A percentile compares a stretch with the other conserved stretches of the same genome.
Conservation (phyloP, 768 basidiomycete genomes). For the Cyathus striatus region DNA sequence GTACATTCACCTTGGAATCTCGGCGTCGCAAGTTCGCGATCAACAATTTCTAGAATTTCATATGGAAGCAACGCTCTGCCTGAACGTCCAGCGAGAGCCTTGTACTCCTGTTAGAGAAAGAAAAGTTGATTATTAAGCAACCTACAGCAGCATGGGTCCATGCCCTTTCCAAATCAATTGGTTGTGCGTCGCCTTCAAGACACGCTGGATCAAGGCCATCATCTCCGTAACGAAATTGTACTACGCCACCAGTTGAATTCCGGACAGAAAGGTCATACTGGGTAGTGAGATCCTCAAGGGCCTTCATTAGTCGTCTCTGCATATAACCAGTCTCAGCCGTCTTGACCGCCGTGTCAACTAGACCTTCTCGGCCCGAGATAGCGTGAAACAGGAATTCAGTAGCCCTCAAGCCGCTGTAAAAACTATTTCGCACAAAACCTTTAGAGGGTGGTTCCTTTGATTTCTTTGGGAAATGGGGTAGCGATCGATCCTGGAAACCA, state of each 20-base stretch:
- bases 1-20: slow-evolving; percentile 71
- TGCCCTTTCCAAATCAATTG: slow-evolving; percentile 83
- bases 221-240: slow-evolving; percentile 96
- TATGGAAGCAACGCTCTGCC: slow-evolving; percentile 76
- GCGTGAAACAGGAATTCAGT: slow-evolving; percentile 99
- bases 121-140: not conserved
- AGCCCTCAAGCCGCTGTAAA: slow-evolving; percentile 86
- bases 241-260: slow-evolving; percentile 90
- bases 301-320: slow-evolving; percentile 99
- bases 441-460: slow-evolving; percentile 95
- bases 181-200: slow-evolving; percentile 92
- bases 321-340: slow-evolving; percentile 99
- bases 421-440: slow-evolving; percentile 97
- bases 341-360: slow-evolving; percentile 99
- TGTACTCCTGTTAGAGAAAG: slow-evolving; percentile 8
- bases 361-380: slow-evolving; percentile 95
- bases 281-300: slow-evolving; percentile 92
- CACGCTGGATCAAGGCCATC: slow-evolving; percentile 97
- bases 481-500: slow-evolving; percentile 97
- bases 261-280: slow-evolving; percentile 96
- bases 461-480: slow-evolving; percentile 99
- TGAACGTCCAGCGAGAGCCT: slow-evolving; percentile 61
- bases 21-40: slow-evolving; percentile 50
- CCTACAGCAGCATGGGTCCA: slow-evolving; percentile 79
- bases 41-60: slow-evolving; percentile 74